Conservation (phyloP, 495 filamentous ascomycete genomes). For the Podospora appendiculata region DNA sequence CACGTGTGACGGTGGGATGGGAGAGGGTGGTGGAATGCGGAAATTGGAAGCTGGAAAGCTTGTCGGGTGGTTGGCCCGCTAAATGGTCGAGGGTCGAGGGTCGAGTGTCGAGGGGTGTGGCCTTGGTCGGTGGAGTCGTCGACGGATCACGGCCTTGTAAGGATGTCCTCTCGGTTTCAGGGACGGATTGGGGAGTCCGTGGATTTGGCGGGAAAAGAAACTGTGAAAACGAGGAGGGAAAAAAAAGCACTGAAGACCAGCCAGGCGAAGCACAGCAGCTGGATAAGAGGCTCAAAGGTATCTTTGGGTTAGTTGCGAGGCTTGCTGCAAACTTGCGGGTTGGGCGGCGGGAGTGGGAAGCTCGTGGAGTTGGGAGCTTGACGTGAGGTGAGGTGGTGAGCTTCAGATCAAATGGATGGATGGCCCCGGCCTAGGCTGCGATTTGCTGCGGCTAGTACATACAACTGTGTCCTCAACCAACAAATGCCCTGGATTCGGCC, state of each 20-base stretch:
- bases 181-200: no score
- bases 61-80: not conserved
- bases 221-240: no score
- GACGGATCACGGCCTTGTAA: not conserved
- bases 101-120: no score
- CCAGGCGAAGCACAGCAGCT: not conserved
- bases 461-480: constrained; percentile 27
- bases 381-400: not conserved
- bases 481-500: constrained; percentile 3
- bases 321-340: no score
- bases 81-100: not conserved
- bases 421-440: not conserved
- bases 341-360: no score
- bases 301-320: no score
- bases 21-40: no score
- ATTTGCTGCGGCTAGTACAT: constrained; percentile 9
- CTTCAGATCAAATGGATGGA: not conserved
- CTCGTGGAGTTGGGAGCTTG: not conserved
- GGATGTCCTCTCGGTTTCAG: no score
- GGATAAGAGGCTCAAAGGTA: not conserved
- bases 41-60: no score
- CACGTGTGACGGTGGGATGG: constrained; percentile 1
- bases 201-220: no score
- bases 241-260: not conserved
- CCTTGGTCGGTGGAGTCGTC: not conserved